Conservation (phyloP, 192 early-diverging fungal genomes). For the Oehlia diaphana region DNA sequence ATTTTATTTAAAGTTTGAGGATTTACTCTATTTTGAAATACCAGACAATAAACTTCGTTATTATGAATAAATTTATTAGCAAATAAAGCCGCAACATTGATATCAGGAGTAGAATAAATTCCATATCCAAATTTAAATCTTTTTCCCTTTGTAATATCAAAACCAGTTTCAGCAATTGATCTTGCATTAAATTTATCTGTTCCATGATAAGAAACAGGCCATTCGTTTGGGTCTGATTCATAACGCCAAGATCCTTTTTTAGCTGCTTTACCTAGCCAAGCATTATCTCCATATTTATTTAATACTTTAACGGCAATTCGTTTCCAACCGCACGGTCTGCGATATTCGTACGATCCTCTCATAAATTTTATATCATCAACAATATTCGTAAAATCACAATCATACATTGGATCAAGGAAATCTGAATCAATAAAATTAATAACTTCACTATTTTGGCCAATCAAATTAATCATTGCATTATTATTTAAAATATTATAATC, state of each 20-base stretch:
- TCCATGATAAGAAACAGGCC: conserved; percentile 13
- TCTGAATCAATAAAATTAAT: neutral
- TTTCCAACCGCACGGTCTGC: neutral
- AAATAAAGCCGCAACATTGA: no score
- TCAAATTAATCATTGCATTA: no score
- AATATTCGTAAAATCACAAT: no score
- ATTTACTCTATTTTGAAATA: conserved; percentile 13
- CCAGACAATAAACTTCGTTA: neutral
- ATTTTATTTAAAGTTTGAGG: neutral
- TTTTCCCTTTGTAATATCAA: neutral
- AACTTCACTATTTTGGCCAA: no score
- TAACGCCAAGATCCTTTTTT: neutral
- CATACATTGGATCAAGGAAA: no score
- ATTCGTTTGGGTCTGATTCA: neutral
- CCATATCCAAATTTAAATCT: no score
- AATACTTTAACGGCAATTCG: neutral
- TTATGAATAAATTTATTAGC: no score
- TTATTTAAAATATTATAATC: no score
- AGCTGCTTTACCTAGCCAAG: neutral
- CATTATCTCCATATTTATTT: neutral
- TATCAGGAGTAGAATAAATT: no score
- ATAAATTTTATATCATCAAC: no score
- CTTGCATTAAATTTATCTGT: neutral
- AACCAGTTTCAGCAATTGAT: neutral
- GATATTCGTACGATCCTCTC: no score